Conservation (phyloP, 805 yeast species). For the Yarrowia sp. region DNA sequence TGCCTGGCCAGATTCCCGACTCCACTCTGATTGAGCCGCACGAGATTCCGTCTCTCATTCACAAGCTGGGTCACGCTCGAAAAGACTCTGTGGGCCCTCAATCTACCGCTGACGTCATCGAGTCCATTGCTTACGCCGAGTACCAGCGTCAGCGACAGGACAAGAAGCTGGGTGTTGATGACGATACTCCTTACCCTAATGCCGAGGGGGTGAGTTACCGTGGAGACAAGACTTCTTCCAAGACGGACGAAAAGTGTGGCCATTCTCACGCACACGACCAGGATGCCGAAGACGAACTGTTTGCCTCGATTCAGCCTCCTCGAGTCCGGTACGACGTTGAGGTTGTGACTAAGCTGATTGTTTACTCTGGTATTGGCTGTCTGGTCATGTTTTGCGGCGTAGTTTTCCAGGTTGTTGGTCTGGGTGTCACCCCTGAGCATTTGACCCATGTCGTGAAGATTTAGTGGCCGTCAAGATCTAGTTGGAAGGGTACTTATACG, state of each 20-base stretch:
- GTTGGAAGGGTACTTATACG: too few species aligned
- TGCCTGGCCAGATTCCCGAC: slow-evolving; percentile 40
- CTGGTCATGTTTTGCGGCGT: slow-evolving; percentile 42
- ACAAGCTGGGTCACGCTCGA: slow-evolving; percentile 34
- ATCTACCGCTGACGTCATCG: slow-evolving; percentile 43
- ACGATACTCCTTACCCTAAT: neutral
- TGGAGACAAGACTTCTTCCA: neutral
- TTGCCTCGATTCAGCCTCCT: slow-evolving; percentile 35
- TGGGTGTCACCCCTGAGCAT: slow-evolving; percentile 14
- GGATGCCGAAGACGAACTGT: slow-evolving; percentile 29
- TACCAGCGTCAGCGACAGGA: slow-evolving; percentile 31
- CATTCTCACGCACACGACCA: neutral
- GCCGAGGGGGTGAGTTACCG: slow-evolving; percentile 2
- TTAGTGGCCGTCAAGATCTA: too few species aligned
- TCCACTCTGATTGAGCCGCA: slow-evolving; percentile 35
- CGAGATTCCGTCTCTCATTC: slow-evolving; percentile 36
- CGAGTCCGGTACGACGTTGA: slow-evolving; percentile 63
- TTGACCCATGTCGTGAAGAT: neutral
- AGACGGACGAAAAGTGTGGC: slow-evolving; percentile 4
- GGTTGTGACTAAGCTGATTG: slow-evolving; percentile 68
- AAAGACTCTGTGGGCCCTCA: slow-evolving; percentile 44
- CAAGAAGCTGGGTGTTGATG: slow-evolving; percentile 1
- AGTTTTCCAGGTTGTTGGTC: slow-evolving; percentile 27
- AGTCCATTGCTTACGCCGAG: slow-evolving; percentile 38
- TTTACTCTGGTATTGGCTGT: slow-evolving; percentile 76